phyloP scores from a whole-genome alignment of 1,139 yeast species.

The Pichia sp. region DNA sequence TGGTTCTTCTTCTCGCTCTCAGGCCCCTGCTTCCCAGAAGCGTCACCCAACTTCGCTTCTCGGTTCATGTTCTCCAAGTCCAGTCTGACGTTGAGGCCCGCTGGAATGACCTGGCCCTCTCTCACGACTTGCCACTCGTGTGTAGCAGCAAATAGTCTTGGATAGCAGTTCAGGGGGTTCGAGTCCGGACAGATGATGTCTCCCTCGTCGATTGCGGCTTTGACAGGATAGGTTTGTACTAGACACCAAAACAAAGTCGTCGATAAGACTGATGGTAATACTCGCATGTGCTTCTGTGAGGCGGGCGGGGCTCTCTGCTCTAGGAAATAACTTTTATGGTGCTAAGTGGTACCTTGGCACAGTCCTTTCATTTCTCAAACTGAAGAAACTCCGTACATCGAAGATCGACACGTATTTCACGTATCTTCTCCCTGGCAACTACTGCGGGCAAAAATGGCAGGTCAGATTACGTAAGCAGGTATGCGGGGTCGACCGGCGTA shows the following conservation, averaged over 20 bases:
- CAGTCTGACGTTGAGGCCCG: slow-evolving; percentile 70
- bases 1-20: slow-evolving; percentile 5
- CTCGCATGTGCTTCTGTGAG: not conserved
- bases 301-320: too few species aligned
- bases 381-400: too few species aligned
- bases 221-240: slow-evolving; percentile 15
- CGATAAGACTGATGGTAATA: not conserved
- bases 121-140: slow-evolving; percentile 63
- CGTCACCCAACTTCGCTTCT: slow-evolving; percentile 54
- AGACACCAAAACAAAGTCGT: not conserved
- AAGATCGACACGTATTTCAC: too few species aligned
- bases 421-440: too few species aligned
- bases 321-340: too few species aligned
- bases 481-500: too few species aligned
- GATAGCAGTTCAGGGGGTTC: slow-evolving; percentile 55
- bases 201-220: slow-evolving; percentile 9
- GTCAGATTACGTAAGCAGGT: too few species aligned
- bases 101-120: slow-evolving; percentile 69
- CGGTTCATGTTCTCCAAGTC: slow-evolving; percentile 62
- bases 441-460: too few species aligned
- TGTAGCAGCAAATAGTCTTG: slow-evolving; percentile 56
- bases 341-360: too few species aligned
- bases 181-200: slow-evolving; percentile 43
- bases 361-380: too few species aligned
- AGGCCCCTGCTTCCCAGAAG: slow-evolving; percentile 7